Base-by-base conservation (phyloP, 2,329 filamentous ascomycete genomes). In the Aspergillus sp. region DNA sequence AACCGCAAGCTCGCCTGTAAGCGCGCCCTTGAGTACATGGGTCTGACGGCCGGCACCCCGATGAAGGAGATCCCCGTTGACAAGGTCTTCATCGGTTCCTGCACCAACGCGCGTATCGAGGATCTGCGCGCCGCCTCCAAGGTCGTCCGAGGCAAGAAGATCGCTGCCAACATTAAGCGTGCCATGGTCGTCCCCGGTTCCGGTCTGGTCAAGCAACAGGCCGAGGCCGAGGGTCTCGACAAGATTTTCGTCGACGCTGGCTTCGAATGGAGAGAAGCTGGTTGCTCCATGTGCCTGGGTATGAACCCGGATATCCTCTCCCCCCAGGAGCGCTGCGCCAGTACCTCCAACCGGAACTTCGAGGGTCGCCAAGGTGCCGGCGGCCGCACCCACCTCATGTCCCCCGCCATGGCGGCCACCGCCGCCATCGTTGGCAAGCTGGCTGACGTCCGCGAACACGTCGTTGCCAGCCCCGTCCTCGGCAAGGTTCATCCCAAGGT, bases 231-330 rank as follows among this genome's bases (percentile, higher is more conserved):
- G 74, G 93, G 93, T 49, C 85, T 99, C 4, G 90, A 97, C 76
- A 90, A 91, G 78, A 88, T 97, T 68, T 97, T 99, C 74, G 68
- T 78, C 7, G 90, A 96, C 56, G 92, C 94, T 45, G 94, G 94
- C 6, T 97, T 97, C 62, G 93, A 97, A 72, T 97, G 93, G 93
- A 86, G 94, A 70, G 94, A 99, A 78, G 94, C 94, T 61, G 94
- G 94, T 46, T 99, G 94, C 83, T 96, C 90, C 58, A 99, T 99
- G 94, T 97, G 94, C 71, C 82, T 99, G 50, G 94, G 94, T 71
- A 99, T 99, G 93, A 99, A 99, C 79, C 93, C 94, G 0, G 94
- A 99, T 71, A 97, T 99, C 58, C 83, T 97, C 44, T 86, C 91
- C 2, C 92, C 94, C 49, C 84, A 88, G 71, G 94, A 99, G 77